Conservation (phyloP, 2,329 filamentous ascomycete genomes). For the Macrophomina tecta region DNA sequence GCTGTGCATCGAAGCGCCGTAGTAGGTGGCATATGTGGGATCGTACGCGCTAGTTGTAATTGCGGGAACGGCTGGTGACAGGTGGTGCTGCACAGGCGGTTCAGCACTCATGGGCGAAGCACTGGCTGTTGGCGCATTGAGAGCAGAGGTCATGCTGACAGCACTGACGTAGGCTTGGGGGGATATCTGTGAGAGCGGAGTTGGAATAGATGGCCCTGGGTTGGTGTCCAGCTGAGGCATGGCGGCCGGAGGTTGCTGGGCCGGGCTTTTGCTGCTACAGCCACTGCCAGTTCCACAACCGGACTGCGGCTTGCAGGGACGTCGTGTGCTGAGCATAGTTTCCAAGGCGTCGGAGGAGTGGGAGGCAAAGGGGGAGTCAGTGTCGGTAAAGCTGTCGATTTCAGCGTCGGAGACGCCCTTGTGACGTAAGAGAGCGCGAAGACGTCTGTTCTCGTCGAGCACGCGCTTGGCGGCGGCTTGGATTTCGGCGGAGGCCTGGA, state of each 20-base stretch:
- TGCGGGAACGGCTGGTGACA: not conserved
- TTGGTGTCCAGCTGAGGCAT: not conserved
- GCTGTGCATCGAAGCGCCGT: not conserved
- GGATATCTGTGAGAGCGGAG: not conserved
- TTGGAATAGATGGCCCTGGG: not conserved
- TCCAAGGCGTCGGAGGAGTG: constrained; percentile 32
- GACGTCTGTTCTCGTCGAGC: constrained; percentile 70
- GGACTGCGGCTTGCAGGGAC: constrained; percentile 33
- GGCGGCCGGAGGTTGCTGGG: not conserved
- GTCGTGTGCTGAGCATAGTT: constrained; percentile 41
- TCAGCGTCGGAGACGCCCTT: constrained; percentile 64
- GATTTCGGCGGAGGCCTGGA: constrained; percentile 73
- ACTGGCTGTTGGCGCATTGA: not conserved
- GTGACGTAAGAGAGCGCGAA: constrained; percentile 64
- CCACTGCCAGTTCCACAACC: constrained; percentile 23
- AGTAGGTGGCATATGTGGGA: constrained; percentile 4
- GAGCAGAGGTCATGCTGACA: not conserved
- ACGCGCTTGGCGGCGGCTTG: constrained; percentile 73
- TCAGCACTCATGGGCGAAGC: not conserved
- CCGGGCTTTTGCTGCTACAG: constrained; percentile 2
- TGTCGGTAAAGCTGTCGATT: constrained; percentile 48
- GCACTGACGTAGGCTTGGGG: not conserved
- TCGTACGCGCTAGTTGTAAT: not conserved
- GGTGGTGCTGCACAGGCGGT: not conserved
- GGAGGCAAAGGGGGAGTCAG: constrained; percentile 22